Percentiles rank a stretch among this genome's conserved stretches.
Evolutionary conservation across 2,329 filamentous ascomycete genomes (phyloP).

Genomic region (Trichophyton verrucosum): DNA sequence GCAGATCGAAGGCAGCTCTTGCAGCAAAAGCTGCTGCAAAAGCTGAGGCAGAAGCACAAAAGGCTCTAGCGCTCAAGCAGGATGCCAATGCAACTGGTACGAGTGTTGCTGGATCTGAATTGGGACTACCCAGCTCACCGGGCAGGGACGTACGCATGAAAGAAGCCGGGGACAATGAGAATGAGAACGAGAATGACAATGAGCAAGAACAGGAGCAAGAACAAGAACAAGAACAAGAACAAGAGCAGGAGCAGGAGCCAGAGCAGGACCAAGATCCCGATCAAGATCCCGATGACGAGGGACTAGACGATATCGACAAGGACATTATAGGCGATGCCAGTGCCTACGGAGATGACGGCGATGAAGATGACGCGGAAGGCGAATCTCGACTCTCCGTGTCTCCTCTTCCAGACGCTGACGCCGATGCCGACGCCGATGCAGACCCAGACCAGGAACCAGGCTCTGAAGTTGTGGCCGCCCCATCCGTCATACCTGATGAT

Average conservation of each 20-base stretch:
- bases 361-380: constrained; percentile 4
- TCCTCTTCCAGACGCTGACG: not conserved
- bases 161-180: not conserved
- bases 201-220: too few relatives aligned
- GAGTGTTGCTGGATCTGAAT: not conserved
- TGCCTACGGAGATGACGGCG: not conserved
- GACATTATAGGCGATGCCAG: constrained; percentile 6
- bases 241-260: too few relatives aligned
- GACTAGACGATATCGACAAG: constrained; percentile 7
- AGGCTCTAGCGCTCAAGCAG: not conserved
- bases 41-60: not conserved
- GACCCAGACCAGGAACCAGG: not conserved
- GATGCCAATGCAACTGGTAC: not conserved
- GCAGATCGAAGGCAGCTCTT: not conserved
- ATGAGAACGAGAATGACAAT: not conserved
- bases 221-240: too few relatives aligned
- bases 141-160: constrained; percentile 2
- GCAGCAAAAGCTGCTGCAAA: not conserved
- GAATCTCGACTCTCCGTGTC: not conserved
- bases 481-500: not conserved
- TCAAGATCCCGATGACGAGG: not conserved
- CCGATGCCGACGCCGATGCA: too few relatives aligned
- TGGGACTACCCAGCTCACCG: not conserved
- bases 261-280: not conserved
- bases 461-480: not conserved